These are phyloP conservation scores for Malassezia nana DNA, from an alignment of 1,284 basidiomycete genomes.

Conservation along the genomic window DNA sequence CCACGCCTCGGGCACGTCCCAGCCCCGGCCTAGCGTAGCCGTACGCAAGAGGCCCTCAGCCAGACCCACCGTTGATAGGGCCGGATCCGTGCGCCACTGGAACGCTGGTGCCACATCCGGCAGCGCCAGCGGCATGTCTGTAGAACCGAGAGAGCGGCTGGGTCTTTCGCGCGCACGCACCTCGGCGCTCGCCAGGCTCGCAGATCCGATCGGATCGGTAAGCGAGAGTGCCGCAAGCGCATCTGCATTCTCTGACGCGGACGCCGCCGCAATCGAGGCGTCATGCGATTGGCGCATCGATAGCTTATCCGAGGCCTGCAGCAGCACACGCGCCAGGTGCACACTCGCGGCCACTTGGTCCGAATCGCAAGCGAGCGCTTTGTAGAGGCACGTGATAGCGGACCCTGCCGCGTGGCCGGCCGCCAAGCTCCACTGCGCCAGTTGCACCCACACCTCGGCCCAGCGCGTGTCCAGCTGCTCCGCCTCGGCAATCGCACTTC, in stretches of 20 bases:
- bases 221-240: constrained; percentile 3
- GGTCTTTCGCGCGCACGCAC: background rate
- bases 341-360: constrained; percentile 36
- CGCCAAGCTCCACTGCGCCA: constrained; percentile 29
- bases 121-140: background rate
- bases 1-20: constrained; percentile 43
- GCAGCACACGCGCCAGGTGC: constrained; percentile 39
- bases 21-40: constrained; percentile 29
- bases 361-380: constrained; percentile 38
- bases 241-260: constrained; percentile 6
- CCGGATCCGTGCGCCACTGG: constrained; percentile 20
- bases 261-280: constrained; percentile 8
- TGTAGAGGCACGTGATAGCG: constrained; percentile 43
- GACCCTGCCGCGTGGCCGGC: constrained; percentile 19
- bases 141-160: constrained; percentile 4
- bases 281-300: constrained; percentile 13
- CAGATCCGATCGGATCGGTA: background rate
- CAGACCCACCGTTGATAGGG: constrained; percentile 31
- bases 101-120: constrained; percentile 3
- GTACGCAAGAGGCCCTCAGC: constrained; percentile 39
- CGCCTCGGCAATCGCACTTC: constrained; percentile 86
- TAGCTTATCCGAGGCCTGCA: constrained; percentile 13
- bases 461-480: constrained; percentile 77
- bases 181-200: background rate
- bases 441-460: constrained; percentile 83